phyloP scores from a whole-genome alignment of 2,329 filamentous ascomycete species.

The Diaporthe citri region DNA sequence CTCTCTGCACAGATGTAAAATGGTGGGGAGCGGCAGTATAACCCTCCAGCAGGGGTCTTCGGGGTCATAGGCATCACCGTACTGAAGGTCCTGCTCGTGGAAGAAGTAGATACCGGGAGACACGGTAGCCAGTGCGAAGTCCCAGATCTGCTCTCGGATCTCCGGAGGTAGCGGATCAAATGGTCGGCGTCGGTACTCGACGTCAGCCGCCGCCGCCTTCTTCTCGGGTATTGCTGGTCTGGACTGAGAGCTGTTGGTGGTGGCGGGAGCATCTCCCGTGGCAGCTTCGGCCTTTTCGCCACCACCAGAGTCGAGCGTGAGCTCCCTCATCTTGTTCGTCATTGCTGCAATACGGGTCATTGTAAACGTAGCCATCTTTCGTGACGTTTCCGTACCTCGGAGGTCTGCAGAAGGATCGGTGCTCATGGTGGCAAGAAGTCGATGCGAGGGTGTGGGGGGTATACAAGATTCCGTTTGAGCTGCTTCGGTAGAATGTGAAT shows the following conservation, averaged over 20 bases:
- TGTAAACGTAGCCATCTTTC: background rate
- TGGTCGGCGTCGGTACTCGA: background rate
- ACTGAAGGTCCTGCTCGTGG: constrained; percentile 23
- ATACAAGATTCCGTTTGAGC: constrained; percentile 4
- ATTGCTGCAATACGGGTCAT: background rate
- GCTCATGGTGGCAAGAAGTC: background rate
- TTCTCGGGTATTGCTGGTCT: background rate
- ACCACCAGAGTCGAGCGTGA: constrained; percentile 2
- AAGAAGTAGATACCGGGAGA: constrained; percentile 28
- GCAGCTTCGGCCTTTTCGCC: background rate
- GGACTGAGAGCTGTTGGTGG: background rate
- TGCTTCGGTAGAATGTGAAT: background rate
- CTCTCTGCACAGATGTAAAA: constrained; percentile 5
- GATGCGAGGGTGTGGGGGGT: background rate
- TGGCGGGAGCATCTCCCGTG: background rate
- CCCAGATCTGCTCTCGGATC: constrained; percentile 16
- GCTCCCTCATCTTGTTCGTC: background rate
- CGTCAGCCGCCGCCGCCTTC: background rate
- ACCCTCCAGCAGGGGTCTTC: constrained; percentile 16
- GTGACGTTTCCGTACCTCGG: background rate
- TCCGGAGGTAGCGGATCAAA: constrained; percentile 7
- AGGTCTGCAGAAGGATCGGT: background rate
- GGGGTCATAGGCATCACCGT: background rate
- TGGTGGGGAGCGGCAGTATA: background rate
- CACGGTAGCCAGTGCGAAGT: background rate